Percentiles rank a stretch among this genome's conserved stretches.
These are phyloP conservation scores for Hyparrhenia diplandra DNA, from an alignment of 176 grass and related monocot species.

Conservation along the genomic window DNA sequence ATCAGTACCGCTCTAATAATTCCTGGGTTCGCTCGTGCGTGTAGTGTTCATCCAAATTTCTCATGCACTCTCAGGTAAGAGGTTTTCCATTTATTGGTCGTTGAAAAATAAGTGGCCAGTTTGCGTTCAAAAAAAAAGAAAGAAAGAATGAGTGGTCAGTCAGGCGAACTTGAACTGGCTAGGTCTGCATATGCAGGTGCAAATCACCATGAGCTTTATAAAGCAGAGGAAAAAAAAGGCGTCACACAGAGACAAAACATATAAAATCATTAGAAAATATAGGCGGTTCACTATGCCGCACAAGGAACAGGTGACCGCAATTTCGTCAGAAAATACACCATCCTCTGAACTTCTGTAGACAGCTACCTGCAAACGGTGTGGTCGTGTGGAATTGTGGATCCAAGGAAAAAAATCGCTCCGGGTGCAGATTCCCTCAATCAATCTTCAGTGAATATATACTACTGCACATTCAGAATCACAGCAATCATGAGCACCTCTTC, in stretches of 20 bases:
- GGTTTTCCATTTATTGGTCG: neutral
- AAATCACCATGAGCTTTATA: neutral
- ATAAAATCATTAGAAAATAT: neutral
- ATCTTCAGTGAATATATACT: neutral
- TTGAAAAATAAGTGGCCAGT: neutral
- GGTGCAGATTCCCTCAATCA: conserved; percentile 13
- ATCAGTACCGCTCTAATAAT: no score
- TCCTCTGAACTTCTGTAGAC: neutral
- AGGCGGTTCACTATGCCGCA: neutral
- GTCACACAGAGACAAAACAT: neutral
- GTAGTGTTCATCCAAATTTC: neutral
- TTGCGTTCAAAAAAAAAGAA: no score
- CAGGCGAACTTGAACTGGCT: neutral
- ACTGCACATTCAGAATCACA: neutral
- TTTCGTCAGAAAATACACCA: neutral
- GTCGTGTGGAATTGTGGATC: neutral
- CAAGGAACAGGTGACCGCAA: neutral
- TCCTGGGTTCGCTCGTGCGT: no score
- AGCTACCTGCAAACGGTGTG: neutral
- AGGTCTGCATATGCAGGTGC: neutral
- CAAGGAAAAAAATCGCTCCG: neutral
- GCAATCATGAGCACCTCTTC: neutral
- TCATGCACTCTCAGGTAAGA: neutral
- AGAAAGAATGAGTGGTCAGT: no score
- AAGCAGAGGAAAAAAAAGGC: neutral